Evolutionary conservation across 192 early-diverging fungal species (phyloP).

Genomic region (Endogone sp.): DNA sequence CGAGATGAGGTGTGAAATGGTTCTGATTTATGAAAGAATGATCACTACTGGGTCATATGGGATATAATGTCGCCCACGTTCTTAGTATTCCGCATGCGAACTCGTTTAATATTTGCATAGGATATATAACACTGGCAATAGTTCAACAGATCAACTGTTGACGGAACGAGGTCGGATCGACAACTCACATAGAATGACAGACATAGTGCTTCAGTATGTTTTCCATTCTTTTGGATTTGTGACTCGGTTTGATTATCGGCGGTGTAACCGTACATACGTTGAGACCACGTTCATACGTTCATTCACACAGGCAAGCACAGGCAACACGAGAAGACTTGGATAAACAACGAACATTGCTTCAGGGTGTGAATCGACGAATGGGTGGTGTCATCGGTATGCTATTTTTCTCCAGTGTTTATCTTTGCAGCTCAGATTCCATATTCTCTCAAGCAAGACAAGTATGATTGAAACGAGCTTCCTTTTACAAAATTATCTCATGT

Average conservation of each 20-base stretch:
- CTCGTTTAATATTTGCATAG: constrained; percentile 26
- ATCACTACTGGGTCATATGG: constrained; percentile 21
- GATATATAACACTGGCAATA: constrained; percentile 31
- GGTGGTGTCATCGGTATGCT: constrained; percentile 51
- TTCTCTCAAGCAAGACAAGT: not conserved
- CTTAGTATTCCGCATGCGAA: no score
- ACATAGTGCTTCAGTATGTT: constrained; percentile 75
- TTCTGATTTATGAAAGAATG: constrained; percentile 4
- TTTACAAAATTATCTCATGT: no score
- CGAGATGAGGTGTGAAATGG: constrained; percentile 53
- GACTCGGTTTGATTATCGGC: no score
- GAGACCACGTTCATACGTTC: not conserved
- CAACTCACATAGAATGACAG: constrained; percentile 66
- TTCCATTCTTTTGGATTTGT: no score
- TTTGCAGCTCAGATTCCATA: constrained; percentile 1
- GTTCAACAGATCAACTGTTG: constrained; percentile 59
- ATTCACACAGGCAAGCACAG: constrained; percentile 67
- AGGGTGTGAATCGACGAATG: constrained; percentile 51
- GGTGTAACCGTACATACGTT: not conserved
- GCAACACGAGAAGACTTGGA: constrained; percentile 61
- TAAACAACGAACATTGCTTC: constrained; percentile 54
- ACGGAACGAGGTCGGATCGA: constrained; percentile 70
- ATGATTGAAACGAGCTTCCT: no score
- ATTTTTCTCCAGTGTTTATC: not conserved
- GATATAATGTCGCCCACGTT: no score